Percentiles rank a stretch among this genome's conserved stretches.
Evolutionary conservation across 2,329 filamentous ascomycete genomes (phyloP).

Genomic region (Epichloe coenophiala): DNA sequence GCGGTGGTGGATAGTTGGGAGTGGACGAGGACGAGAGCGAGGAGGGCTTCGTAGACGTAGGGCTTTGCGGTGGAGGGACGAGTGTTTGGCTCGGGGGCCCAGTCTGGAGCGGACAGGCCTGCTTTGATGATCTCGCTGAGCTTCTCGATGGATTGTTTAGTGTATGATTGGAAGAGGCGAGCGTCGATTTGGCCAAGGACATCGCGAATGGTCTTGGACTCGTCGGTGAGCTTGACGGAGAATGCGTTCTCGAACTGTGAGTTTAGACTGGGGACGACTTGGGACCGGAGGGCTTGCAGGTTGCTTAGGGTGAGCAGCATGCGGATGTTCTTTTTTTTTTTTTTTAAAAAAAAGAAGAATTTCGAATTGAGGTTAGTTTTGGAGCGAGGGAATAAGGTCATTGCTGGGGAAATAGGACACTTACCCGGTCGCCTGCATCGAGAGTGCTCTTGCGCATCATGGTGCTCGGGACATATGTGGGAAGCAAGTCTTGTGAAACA

Average conservation of each 20-base stretch:
- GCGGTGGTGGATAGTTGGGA: conserved; percentile 76
- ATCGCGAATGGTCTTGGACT: conserved; percentile 82
- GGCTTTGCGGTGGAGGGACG: conserved; percentile 65
- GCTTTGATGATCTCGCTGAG: conserved; percentile 57
- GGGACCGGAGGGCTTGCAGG: conserved; percentile 65
- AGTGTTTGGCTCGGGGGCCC: conserved; percentile 46
- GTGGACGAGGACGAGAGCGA: conserved; percentile 80
- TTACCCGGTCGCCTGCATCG: conserved; percentile 43
- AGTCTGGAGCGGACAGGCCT: conserved; percentile 58
- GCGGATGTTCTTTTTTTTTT: conserved; percentile 86
- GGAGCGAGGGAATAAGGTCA: conserved; percentile 5
- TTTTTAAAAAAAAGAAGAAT: no score
- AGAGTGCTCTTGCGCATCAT: conserved; percentile 32
- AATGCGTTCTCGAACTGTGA: conserved; percentile 88
- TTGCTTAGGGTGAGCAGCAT: conserved; percentile 93
- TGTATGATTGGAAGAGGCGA: conserved; percentile 86
- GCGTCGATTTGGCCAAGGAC: conserved; percentile 83
- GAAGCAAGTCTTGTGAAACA: conserved; percentile 30
- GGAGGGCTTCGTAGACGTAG: conserved; percentile 79
- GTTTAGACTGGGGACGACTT: conserved; percentile 79
- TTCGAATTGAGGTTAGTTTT: background rate
- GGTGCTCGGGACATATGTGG: conserved; percentile 13
- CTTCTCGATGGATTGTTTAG: conserved; percentile 56
- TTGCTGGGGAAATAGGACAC: conserved; percentile 11
- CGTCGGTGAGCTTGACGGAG: conserved; percentile 85